These are phyloP conservation scores for Candida boidinii DNA, from an alignment of 805 yeast genomes.

Conservation along the genomic window DNA sequence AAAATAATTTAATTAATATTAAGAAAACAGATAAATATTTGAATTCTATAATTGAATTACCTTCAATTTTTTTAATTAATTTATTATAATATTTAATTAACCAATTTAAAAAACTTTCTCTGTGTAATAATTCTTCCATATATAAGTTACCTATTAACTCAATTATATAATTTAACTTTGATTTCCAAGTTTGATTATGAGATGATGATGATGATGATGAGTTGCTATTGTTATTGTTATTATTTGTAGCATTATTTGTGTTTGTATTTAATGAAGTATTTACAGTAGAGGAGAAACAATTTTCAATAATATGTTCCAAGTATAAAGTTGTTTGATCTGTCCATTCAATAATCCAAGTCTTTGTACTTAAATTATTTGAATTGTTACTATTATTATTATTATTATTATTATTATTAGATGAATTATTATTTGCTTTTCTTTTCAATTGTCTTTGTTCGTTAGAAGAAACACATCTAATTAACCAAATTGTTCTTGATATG, in stretches of 20 bases:
- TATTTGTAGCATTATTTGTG: too few species aligned
- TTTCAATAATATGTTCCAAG: constrained; percentile 41
- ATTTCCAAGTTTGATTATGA: constrained; percentile 33
- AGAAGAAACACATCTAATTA: constrained; percentile 77
- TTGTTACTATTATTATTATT: constrained; percentile 1
- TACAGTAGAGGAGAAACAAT: constrained; percentile 22
- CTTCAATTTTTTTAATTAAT: constrained; percentile 9
- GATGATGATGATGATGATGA: too few species aligned
- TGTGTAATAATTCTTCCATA: constrained; percentile 59
- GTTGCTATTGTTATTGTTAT: too few species aligned
- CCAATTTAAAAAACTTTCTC: constrained; percentile 54
- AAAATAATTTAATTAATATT: constrained; percentile 54
- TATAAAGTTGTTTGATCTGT: constrained; percentile 70
- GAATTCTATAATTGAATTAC: constrained; percentile 10
- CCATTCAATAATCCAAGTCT: constrained; percentile 80
- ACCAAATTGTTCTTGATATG: constrained; percentile 79
- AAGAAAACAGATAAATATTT: constrained; percentile 24
- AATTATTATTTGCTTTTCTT: constrained; percentile 28
- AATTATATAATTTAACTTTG: constrained; percentile 49
- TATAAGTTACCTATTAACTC: constrained; percentile 57
- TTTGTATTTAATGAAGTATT: too few species aligned
- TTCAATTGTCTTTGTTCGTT: constrained; percentile 60
- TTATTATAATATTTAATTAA: constrained; percentile 40
- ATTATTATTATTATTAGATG: constrained; percentile 4
- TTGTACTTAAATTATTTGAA: constrained; percentile 30